These are phyloP conservation scores for Tetracladium marchalianum DNA, from an alignment of 495 filamentous ascomycete species.

Conservation along the genomic window DNA sequence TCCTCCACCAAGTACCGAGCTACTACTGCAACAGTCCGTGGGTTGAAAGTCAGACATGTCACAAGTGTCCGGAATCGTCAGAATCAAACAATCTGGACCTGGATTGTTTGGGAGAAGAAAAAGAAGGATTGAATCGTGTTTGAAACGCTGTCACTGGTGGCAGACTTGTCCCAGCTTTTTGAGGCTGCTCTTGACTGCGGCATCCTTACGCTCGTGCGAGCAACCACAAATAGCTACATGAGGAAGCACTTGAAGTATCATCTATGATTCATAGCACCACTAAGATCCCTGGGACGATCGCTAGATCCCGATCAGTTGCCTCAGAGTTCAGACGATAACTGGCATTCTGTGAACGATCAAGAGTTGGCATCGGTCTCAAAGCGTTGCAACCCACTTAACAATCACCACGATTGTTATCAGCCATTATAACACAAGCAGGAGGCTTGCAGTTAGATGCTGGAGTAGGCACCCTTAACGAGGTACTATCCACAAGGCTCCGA, in stretches of 20 bases:
- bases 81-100: slow-evolving; percentile 14
- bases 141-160: background rate
- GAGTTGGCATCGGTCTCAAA: slow-evolving; percentile 14
- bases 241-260: background rate
- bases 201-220: too few relatives aligned
- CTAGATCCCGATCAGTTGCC: background rate
- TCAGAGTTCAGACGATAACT: slow-evolving; percentile 15
- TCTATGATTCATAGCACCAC: slow-evolving; percentile 14
- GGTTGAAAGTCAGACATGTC: slow-evolving; percentile 16
- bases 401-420: slow-evolving; percentile 2
- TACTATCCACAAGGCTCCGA: slow-evolving; percentile 21
- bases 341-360: slow-evolving; percentile 4
- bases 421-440: slow-evolving; percentile 10
- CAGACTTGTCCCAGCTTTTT: background rate
- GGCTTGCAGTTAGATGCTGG: slow-evolving; percentile 6
- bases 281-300: slow-evolving; percentile 16
- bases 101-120: background rate
- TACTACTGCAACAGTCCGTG: slow-evolving; percentile 20
- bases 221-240: background rate
- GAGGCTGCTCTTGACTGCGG: background rate
- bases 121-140: background rate
- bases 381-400: slow-evolving; percentile 9
- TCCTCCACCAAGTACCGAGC: slow-evolving; percentile 16
- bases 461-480: slow-evolving; percentile 15
- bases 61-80: slow-evolving; percentile 14